Evolutionary conservation across 768 basidiomycete genomes (phyloP), one percentile per base, ranked within the genome.

Genomic region (Exsudoporus frostii): DNA sequence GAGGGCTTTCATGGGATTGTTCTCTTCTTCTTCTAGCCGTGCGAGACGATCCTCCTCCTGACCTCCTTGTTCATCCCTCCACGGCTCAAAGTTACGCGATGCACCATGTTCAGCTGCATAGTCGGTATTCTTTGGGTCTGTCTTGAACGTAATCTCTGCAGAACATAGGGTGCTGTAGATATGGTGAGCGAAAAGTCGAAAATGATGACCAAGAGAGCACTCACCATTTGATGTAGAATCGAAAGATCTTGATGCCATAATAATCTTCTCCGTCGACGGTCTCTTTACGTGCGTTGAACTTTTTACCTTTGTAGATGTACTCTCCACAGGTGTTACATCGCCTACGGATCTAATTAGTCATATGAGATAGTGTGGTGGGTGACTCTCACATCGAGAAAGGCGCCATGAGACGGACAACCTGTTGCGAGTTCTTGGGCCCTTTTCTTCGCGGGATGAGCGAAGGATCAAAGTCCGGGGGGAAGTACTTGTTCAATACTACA

Each of bases 281-380:
- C 75, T 99, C 97, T 69, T 99, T 98, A 45, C 96, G 81, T 6
- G 97, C 97, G 62, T 99, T 98, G 77, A 99, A 99, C 73, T 99
- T 99, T 78, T 99, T 99, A 43, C 97, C 97, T 70, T 99, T 98
- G 74, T 98, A 96, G 50, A 99, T 90, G 65, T 98, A 99, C 74
- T 99, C 97, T 44, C 95, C 97, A 63, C 97, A 99, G 4, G 92
- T 92, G 63, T 93, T 95, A 65, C 88, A 90, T 61, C 91, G 85
- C 90, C 90, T 92, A 41, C 7, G 43, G 29, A 29, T 32, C n/a
- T 4, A 11, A 51, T 67, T 9, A 66, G 56, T 44, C 2, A 37
- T 11, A 29, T 40, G 58, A 37, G 54, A 25, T 17, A 11, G 24
- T 22, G 34, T 8, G 48, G 39, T 11, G 27, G 45, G 7, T 0